Conservation (phyloP, 495 filamentous ascomycete genomes). For the Darksidea phi region DNA sequence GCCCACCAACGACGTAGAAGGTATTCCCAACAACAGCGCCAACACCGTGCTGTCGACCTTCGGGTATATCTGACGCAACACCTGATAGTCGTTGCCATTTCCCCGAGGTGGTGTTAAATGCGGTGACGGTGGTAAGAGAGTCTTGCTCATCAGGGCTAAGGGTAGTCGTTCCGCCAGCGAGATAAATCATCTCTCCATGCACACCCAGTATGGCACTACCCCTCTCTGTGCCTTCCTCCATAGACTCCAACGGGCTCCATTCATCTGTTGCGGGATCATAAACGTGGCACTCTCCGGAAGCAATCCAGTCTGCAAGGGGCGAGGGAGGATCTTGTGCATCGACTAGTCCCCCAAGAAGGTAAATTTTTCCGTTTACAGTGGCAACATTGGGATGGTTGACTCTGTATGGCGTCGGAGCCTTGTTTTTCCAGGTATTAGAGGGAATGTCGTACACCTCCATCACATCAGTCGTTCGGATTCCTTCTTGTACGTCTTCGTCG, state of each 20-base stretch:
- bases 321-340: conserved; percentile 13
- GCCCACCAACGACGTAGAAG: conserved; percentile 46
- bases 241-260: conserved; percentile 31
- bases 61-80: conserved; percentile 36
- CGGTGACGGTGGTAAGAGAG: conserved; percentile 35
- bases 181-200: conserved; percentile 22
- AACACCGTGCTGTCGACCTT: conserved; percentile 43
- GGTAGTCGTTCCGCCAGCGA: conserved; percentile 32
- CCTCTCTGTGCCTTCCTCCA: conserved; percentile 31
- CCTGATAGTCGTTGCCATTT: conserved; percentile 34
- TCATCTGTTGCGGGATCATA: conserved; percentile 27
- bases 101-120: conserved; percentile 39
- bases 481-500: no score
- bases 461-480: no score
- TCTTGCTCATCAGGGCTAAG: neutral
- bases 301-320: conserved; percentile 29
- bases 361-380: conserved; percentile 42
- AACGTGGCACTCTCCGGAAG: neutral
- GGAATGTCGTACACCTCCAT: conserved; percentile 39
- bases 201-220: conserved; percentile 35
- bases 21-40: conserved; percentile 38
- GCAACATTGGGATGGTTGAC: conserved; percentile 45
- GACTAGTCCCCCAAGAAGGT: conserved; percentile 42
- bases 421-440: conserved; percentile 37
- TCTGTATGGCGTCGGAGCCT: conserved; percentile 34